Base-by-base conservation (phyloP, 495 filamentous ascomycete species). In the Aspergillus heteromorphus region DNA sequence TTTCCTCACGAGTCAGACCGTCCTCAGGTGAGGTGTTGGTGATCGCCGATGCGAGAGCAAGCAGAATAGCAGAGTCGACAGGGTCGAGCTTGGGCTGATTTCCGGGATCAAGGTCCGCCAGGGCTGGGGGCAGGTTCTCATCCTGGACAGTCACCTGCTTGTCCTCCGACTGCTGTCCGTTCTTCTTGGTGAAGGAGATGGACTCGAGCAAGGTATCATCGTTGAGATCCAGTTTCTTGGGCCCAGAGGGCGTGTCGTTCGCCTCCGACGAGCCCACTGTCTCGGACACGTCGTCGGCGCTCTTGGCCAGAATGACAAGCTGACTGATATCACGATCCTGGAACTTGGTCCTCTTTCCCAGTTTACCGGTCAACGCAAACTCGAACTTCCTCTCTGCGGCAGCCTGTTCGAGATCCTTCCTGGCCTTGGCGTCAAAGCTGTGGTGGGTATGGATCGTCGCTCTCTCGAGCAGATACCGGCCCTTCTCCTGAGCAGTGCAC, bases 141-240 rank as follows among this genome's bases (percentile, higher is more conserved):
- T 81, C 75, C 42, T 71, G 65, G 4, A 77, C 66, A 6, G 67
- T 72, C 41, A 73, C 53, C 14, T 62, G 55, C 40, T 73, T 71
- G 18, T 68, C 70, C 18, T 70, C 47, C 6, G 65, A 36, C 1
- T 63, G 63, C 11, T 65, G 58, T 19, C 68, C 62, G n/a, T 73
- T 63, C n/a, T 73, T 61, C 30, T 86, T 79, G 0, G 82, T 73
- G 62, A 97, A 99, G 6, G 84, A 79, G 45, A 97, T 88, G 5
- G 82, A 79, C 66, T 99, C 95, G 20, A 97, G 72, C 6, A 99
- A 75, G 0, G 93, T 99, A 67, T 99, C 93, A 60, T 97, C 91
- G 61, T 97, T 90, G 17, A 97, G 69, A 40, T 85, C 79, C 11
- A 97, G 68, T 9, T 84, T 81, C 61, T 79, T 77, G 1, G 92